Percentiles rank a stretch among this genome's conserved stretches.
Evolutionary conservation across 2,329 filamentous ascomycete species (phyloP).

Genomic region (Myriosclerotinia scirpicola): DNA sequence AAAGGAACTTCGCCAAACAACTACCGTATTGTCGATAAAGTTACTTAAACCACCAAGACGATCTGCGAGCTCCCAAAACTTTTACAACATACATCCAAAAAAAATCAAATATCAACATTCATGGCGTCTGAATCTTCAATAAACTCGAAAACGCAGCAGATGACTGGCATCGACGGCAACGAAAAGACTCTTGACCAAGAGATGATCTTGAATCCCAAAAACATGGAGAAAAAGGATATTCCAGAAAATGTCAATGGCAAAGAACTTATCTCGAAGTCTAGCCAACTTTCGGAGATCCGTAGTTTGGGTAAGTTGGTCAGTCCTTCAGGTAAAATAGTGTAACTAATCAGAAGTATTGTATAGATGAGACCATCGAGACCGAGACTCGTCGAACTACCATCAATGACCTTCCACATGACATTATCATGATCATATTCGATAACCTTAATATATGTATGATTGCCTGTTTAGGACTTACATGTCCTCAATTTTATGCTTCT

Average conservation of each 20-base stretch:
- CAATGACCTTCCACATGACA: background rate
- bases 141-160: background rate
- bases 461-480: constrained; percentile 1
- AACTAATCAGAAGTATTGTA: background rate
- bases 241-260: too few species aligned
- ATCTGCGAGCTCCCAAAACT: too few species aligned
- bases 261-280: background rate
- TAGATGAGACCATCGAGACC: background rate
- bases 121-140: background rate
- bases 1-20: background rate
- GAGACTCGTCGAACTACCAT: background rate
- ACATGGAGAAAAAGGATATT: background rate
- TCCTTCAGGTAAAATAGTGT: too few species aligned
- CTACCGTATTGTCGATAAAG: background rate
- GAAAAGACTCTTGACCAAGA: background rate
- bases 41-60: background rate
- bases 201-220: background rate
- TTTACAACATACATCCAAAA: background rate
- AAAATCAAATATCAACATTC: background rate
- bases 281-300: background rate
- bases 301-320: background rate
- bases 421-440: background rate
- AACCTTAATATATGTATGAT: background rate
- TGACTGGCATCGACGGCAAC: background rate
- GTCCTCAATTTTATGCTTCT: background rate